Evolutionary conservation across 1,284 basidiomycete genomes (phyloP).

Genomic region (Apiotrichum sp.): DNA sequence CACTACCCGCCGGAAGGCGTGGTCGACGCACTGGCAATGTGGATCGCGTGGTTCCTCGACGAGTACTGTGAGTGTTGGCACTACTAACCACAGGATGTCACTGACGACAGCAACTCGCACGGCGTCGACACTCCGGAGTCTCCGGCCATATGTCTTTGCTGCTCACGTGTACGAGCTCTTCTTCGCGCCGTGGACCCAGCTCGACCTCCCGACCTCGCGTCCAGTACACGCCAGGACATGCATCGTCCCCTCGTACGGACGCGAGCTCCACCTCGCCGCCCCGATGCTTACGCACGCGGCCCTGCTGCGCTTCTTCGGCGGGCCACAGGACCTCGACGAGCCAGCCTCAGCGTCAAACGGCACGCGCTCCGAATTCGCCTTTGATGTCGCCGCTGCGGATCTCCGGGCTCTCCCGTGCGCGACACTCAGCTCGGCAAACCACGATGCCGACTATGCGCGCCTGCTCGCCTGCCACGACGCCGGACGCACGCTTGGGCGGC

Average conservation of each 20-base stretch:
- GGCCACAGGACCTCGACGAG: background rate
- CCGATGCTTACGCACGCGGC: conserved; percentile 46
- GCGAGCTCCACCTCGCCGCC: conserved; percentile 27
- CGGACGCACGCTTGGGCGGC: conserved; percentile 39
- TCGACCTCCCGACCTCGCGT: conserved; percentile 37
- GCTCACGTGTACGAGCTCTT: conserved; percentile 50
- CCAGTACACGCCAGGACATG: conserved; percentile 11
- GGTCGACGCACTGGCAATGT: conserved; percentile 47
- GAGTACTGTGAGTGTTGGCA: conserved; percentile 32
- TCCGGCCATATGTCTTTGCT: conserved; percentile 49
- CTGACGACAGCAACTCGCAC: conserved; percentile 2
- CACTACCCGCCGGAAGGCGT: conserved; percentile 46
- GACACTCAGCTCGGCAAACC: conserved; percentile 8
- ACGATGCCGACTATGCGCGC: conserved; percentile 34
- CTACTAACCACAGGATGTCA: background rate
- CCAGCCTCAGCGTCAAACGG: conserved; percentile 1
- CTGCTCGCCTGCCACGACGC: conserved; percentile 47
- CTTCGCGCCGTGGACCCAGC: conserved; percentile 51
- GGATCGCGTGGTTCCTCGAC: conserved; percentile 48
- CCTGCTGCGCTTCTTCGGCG: conserved; percentile 43
- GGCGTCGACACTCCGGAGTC: conserved; percentile 12
- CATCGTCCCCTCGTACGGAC: conserved; percentile 45
- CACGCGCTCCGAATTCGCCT: background rate
- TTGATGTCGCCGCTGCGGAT: conserved; percentile 4
- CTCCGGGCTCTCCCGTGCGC: conserved; percentile 23